A percentile compares a stretch with the other conserved stretches of the same genome.
Conservation (phyloP, 768 basidiomycete genomes). For the Leccinum boreale region DNA sequence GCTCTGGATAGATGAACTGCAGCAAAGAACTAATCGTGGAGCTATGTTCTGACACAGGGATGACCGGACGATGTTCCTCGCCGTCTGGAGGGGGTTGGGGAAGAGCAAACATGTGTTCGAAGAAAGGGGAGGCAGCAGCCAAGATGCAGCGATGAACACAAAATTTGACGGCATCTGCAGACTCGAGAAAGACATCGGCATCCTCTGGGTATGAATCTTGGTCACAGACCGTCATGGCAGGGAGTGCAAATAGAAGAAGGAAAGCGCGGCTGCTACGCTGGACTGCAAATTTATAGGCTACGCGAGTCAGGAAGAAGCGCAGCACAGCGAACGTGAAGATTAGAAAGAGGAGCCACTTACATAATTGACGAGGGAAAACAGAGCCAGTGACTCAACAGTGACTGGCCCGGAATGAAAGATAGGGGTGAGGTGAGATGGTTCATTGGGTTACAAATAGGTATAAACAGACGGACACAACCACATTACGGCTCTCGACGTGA, state of each 20-base stretch:
- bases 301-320: slow-evolving; percentile 2
- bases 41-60: slow-evolving; percentile 54
- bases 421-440: slow-evolving; percentile 2
- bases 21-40: slow-evolving; percentile 48
- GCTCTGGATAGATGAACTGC: slow-evolving; percentile 59
- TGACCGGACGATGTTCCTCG: slow-evolving; percentile 36
- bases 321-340: neutral
- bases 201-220: slow-evolving; percentile 43
- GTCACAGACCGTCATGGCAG: slow-evolving; percentile 26
- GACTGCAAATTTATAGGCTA: slow-evolving; percentile 19
- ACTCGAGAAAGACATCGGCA: slow-evolving; percentile 53
- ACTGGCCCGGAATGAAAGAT: slow-evolving; percentile 15
- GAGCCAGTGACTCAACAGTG: neutral
- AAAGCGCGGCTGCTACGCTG: neutral
- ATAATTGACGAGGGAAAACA: slow-evolving; percentile 9
- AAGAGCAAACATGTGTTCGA: slow-evolving; percentile 63
- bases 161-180: slow-evolving; percentile 46
- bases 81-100: slow-evolving; percentile 44
- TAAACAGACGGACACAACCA: slow-evolving; percentile 14
- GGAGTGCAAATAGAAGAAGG: neutral
- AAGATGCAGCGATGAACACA: slow-evolving; percentile 62
- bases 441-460: slow-evolving; percentile 20
- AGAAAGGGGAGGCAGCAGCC: slow-evolving; percentile 62
- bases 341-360: slow-evolving; percentile 13
- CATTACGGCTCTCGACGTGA: slow-evolving; percentile 12